A percentile compares a stretch with the other conserved stretches of the same genome.
Conservation (phyloP, 495 filamentous ascomycete species). For the Rostrohypoxylon terebratum region DNA sequence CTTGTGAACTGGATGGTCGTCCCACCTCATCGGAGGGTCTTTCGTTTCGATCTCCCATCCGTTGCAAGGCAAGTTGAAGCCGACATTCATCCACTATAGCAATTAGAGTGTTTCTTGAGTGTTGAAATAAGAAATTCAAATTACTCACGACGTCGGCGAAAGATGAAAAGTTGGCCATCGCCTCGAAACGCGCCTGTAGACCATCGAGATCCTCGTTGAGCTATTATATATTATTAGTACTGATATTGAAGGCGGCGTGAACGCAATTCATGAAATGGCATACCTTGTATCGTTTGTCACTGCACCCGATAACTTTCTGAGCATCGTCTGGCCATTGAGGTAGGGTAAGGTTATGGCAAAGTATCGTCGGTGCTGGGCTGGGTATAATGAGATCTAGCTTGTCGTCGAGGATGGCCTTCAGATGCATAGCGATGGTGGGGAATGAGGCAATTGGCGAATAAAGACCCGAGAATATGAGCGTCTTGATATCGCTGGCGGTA, state of each 20-base stretch:
- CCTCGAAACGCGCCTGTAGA: conserved; percentile 51
- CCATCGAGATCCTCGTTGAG: conserved; percentile 55
- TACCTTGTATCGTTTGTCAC: conserved; percentile 58
- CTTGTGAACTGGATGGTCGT: conserved; percentile 46
- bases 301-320: conserved; percentile 58
- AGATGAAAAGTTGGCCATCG: conserved; percentile 52
- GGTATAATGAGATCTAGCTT: conserved; percentile 17
- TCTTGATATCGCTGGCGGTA: conserved; percentile 49
- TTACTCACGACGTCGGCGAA: conserved; percentile 57
- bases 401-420: conserved; percentile 42
- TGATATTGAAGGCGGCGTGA: not conserved
- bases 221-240: conserved; percentile 26
- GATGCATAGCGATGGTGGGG: conserved; percentile 46
- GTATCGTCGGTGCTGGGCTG: conserved; percentile 34
- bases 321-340: conserved; percentile 62
- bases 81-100: conserved; percentile 50
- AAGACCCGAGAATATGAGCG: conserved; percentile 50
- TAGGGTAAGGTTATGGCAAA: conserved; percentile 56
- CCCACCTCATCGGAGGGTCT: conserved; percentile 55
- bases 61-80: conserved; percentile 57
- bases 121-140: not conserved
- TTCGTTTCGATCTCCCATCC: conserved; percentile 54
- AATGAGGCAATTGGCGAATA: conserved; percentile 54
- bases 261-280: conserved; percentile 13
- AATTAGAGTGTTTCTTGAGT: not conserved